Conservation (phyloP, 495 filamentous ascomycete genomes). For the Cercophora newfieldiana region DNA sequence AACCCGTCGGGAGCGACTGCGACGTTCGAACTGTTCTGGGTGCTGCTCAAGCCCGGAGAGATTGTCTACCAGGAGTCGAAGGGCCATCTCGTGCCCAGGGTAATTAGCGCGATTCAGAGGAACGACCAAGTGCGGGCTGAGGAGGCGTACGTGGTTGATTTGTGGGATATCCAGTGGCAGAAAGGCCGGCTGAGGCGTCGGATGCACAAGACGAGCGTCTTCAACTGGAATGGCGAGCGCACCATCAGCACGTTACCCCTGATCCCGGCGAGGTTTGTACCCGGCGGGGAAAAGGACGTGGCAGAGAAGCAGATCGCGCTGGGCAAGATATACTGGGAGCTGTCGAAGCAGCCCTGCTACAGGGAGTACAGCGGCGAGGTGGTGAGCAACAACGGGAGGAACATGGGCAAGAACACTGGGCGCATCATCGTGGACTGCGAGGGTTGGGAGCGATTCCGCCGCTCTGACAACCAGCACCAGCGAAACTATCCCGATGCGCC, state of each 20-base stretch:
- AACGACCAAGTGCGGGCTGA: background rate
- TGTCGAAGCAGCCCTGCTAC: slow-evolving; percentile 38
- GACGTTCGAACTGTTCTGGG: slow-evolving; percentile 40
- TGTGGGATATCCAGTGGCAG: slow-evolving; percentile 38
- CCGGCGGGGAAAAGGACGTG: slow-evolving; percentile 23
- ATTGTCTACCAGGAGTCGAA: slow-evolving; percentile 36
- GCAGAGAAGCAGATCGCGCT: slow-evolving; percentile 33
- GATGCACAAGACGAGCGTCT: slow-evolving; percentile 31
- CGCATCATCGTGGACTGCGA: slow-evolving; percentile 42
- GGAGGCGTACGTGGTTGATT: slow-evolving; percentile 27
- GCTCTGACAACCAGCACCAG: background rate
- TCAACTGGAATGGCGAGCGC: slow-evolving; percentile 37
- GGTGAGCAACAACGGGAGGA: slow-evolving; percentile 10
- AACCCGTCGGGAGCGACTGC: slow-evolving; percentile 27
- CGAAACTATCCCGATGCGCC: background rate
- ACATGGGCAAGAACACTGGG: slow-evolving; percentile 31
- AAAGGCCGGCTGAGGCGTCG: slow-evolving; percentile 28
- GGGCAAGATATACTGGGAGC: slow-evolving; percentile 41
- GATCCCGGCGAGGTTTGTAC: slow-evolving; percentile 38
- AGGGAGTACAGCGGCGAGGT: slow-evolving; percentile 39
- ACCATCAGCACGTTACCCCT: slow-evolving; percentile 33
- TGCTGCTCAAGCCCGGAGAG: slow-evolving; percentile 39
- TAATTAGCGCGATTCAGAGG: slow-evolving; percentile 28
- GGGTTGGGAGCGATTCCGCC: slow-evolving; percentile 30
- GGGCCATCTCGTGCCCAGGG: slow-evolving; percentile 33